Evolutionary conservation across 1,139 yeast species (phyloP).

Genomic region (Candida anutae): DNA sequence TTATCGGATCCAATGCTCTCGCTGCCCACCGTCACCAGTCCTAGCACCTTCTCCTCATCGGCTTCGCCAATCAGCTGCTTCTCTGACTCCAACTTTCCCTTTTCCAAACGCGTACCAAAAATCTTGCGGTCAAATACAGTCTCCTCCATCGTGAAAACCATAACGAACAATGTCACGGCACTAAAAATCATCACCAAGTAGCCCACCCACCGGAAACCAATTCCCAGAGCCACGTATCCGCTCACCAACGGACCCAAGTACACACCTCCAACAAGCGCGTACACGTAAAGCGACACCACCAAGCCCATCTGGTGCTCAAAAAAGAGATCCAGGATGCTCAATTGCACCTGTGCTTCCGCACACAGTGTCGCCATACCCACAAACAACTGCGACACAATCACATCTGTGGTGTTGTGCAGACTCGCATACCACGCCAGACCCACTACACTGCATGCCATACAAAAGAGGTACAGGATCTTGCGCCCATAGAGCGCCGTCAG

Average conservation of each 20-base stretch:
- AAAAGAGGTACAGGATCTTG: not conserved
- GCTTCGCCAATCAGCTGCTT: not conserved
- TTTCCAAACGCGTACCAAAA: conserved; percentile 3
- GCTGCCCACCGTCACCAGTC: not conserved
- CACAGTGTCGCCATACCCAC: not conserved
- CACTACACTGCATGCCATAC: not conserved
- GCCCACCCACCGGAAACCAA: conserved; percentile 30
- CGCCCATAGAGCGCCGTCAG: not conserved
- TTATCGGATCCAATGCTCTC: conserved; percentile 11
- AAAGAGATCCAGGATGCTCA: not conserved
- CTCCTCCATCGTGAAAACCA: conserved; percentile 16
- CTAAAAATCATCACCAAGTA: conserved; percentile 21
- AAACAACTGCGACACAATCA: not conserved
- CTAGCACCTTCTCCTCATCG: not conserved
- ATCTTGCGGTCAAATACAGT: conserved; percentile 16
- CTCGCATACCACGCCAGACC: not conserved
- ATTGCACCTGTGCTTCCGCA: not conserved
- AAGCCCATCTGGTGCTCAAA: not conserved
- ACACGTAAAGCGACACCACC: not conserved
- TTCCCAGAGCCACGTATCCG: conserved; percentile 17
- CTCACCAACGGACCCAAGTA: conserved; percentile 28
- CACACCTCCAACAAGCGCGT: not conserved
- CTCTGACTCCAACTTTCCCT: conserved; percentile 1
- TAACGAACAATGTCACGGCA: conserved; percentile 13
- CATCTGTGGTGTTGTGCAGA: not conserved